These are phyloP conservation scores for Usnea hakonensis DNA, from an alignment of 495 filamentous ascomycete species.

Conservation along the genomic window DNA sequence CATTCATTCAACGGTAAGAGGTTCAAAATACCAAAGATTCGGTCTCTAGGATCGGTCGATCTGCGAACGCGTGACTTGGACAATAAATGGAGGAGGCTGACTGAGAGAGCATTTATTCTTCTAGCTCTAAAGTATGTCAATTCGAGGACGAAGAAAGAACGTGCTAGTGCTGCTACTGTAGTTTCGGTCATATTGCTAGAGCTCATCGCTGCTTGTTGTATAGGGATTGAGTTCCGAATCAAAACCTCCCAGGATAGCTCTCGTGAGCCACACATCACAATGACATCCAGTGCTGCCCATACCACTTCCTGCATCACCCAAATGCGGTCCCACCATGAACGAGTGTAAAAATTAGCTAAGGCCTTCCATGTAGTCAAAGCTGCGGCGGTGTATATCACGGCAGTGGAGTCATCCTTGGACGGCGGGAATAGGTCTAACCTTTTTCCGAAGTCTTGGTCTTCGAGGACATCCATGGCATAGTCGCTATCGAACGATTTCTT, in stretches of 20 bases:
- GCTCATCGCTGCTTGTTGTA: no score
- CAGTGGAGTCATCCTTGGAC: neutral
- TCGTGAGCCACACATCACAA: neutral
- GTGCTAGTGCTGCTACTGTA: no score
- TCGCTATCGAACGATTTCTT: neutral
- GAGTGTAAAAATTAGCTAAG: neutral
- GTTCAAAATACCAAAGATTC: neutral
- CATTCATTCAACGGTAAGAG: no score
- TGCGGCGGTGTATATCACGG: neutral
- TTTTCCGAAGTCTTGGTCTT: neutral
- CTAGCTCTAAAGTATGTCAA: neutral
- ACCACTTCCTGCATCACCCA: neutral
- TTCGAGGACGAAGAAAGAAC: neutral
- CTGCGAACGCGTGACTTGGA: neutral
- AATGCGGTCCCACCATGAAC: neutral
- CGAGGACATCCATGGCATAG: neutral
- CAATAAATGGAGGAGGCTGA: no score
- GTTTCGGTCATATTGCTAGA: no score
- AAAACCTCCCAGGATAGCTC: neutral
- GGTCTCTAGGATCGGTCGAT: neutral
- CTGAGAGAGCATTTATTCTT: neutral
- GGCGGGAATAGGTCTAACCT: neutral
- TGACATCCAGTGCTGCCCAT: neutral
- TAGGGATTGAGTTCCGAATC: neutral
- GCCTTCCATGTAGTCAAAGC: no score